Evolutionary conservation across 768 basidiomycete species (phyloP), one percentile per base, ranked within the genome.

Genomic region (Mycena galopus): DNA sequence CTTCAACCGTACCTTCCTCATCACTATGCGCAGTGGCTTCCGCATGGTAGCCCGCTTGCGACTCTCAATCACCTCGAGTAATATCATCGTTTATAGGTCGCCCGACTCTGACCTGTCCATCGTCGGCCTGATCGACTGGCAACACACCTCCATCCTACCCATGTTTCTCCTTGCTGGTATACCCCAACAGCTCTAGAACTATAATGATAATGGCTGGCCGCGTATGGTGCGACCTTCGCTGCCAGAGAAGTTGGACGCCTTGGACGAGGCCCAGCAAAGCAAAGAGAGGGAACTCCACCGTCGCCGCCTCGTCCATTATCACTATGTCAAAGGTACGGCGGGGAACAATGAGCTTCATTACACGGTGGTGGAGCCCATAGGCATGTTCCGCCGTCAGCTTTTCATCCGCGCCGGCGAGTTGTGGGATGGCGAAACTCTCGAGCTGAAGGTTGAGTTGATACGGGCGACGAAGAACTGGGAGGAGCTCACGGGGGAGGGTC

Each of bases 101-200:
- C 72, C 86, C 66, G 88, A 83, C 78, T 87, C 86, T 76, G 67
- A 57, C 78, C 80, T 67, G 75, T 59, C 85, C 42, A 71, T 89
- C 77, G 79, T 84, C 66, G 73, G 87, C 81, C 71, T 88, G 80
- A 17, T 88, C 65, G 88, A 88, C 84, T 89, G 87, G 88, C 88
- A 89, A 82, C 87, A 89, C 79, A 71, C 89, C 73, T 81, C 87
- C 5, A 86, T 90, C 82, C 83, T 89, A 33, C 88, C 88, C 77
- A 29, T 73, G 73, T 89, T 86, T 81, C 88, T 90, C 81, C 84
- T 82, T 69, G 82, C 86, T 39, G 81, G 84, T 73, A 79, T 86
- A 78, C 88, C 88, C 51, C 21, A 79, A 65, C 77, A 76, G 29
- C 60, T 89, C 1, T 86, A 88, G 81, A 89, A 89, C 81, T 78